Evolutionary conservation across 1,284 basidiomycete genomes (phyloP), one percentile per base, ranked within the genome.

Genomic region (Trichosporon faecale): DNA sequence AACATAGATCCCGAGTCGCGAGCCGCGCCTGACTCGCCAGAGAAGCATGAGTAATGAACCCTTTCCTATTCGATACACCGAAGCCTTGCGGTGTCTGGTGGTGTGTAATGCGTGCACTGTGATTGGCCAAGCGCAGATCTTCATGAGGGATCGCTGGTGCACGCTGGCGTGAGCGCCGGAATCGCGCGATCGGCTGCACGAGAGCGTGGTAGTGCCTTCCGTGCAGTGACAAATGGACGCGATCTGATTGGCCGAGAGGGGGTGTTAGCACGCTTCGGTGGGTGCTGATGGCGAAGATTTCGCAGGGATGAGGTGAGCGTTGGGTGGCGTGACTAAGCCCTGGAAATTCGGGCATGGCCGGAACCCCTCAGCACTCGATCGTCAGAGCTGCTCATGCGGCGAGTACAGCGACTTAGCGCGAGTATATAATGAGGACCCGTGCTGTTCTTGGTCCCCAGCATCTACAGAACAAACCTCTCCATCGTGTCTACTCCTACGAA

Each of bases 151-250:
- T 21, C 49, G 18, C 18, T 8, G 6, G 49, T 3, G 31, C 16
- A 14, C 55, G 55, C 55, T 60, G 55, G 55, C 55, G n/a, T 60
- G 16, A 60, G 55, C 55, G 55, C 55, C 49, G 49, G 49, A 52
- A 60, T 60, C 27, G 55, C n/a, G 27, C 55, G 9, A 60, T 60
- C 25, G 55, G 27, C 11, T 37, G 25, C 49, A 3, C 49, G 21
- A 52, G 49, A 18, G 25, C 49, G 8, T 11, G 21, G 49, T 52
- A n/a, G 49, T 12, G 49, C 21, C 49, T 52, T 52, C 49, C 27
- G 27, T 9, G 18, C 3, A n/a, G 18, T 61, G 57, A 61, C 57
- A 61, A 61, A 61, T 61, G 57, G 12, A n/a, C 29, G 57, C 1
- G 18, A 1, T n/a, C 5, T 31, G 27, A 61, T 61, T 61, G 57